Evolutionary conservation across 495 filamentous ascomycete species (phyloP), one percentile per base, ranked within the genome.

Genomic region (Oleoguttula mirabilis): DNA sequence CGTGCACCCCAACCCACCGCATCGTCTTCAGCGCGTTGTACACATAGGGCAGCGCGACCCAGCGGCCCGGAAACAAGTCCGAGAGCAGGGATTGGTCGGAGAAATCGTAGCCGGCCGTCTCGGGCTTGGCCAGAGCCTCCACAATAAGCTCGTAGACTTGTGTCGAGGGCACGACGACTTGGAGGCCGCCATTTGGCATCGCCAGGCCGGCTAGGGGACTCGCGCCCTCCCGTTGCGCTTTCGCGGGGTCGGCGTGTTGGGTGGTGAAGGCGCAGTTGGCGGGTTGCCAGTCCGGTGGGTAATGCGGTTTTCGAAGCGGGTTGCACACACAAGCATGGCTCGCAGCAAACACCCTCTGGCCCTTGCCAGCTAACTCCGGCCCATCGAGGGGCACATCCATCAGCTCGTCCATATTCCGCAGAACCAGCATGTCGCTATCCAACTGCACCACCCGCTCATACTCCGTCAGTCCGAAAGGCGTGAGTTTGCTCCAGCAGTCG

Each of bases 1-100:
- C 61, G 48, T 92, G 84, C 39, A 85, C 79, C 5, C 68, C 71
- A 28, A 68, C 55, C 73, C 72, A 72, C 27, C 82, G 68, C 57
- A 87, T 48, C 14, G 84, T 84, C 65, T 87, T 88, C 32, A 90
- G 62, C 32, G 80, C 84, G 60, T 92, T 92, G 60, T 88, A 90
- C 19, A 75, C 65, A 43, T 87, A 90, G 20, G 81, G 78, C 33
- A 92, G 58, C 6, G 76, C 59, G 5, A 81, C 75, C 84, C 84
- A 92, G 8, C 76, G 66, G 2, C 71, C 75, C 1, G 48, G 36
- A 59, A 82, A 88, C 0, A 79, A 46, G 48, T 82, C 77, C 1
- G 69, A 67, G 6, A 92, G 68, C 7, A 92, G 64, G 3, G 66
- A 71, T 60, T 92, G 84, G 46, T 92, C 84, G 1, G 82, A 69